These are phyloP conservation scores for Trametes gibbosa DNA, from an alignment of 768 basidiomycete genomes.

Conservation along the genomic window DNA sequence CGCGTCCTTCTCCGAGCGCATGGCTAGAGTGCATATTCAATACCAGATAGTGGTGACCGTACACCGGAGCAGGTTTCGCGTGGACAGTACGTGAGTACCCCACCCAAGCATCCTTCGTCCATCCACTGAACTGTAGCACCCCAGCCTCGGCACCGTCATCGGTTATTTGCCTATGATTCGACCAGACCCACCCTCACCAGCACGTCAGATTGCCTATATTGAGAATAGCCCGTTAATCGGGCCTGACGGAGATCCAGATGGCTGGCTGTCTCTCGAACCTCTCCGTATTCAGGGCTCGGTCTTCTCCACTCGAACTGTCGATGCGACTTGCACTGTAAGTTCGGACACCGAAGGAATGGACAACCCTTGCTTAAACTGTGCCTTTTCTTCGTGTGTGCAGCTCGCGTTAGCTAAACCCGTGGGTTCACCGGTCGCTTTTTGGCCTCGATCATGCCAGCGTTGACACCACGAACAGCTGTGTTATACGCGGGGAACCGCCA, in stretches of 20 bases:
- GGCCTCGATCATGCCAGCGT: not conserved
- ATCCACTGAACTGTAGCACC: not conserved
- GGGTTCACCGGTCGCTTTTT: not conserved
- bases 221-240: slow-evolving; percentile 24
- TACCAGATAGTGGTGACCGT: slow-evolving; percentile 24
- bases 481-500: slow-evolving; percentile 24
- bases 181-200: slow-evolving; percentile 22
- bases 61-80: slow-evolving; percentile 18
- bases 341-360: not conserved
- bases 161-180: slow-evolving; percentile 23
- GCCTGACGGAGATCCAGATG: slow-evolving; percentile 28
- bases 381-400: not conserved
- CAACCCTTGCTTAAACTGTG: not conserved
- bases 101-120: not conserved
- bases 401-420: slow-evolving; percentile 21
- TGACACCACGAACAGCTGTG: slow-evolving; percentile 15
- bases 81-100: slow-evolving; percentile 19
- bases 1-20: slow-evolving; percentile 22
- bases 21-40: slow-evolving; percentile 20
- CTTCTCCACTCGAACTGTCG: slow-evolving; percentile 21
- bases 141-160: slow-evolving; percentile 21
- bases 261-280: slow-evolving; percentile 24
- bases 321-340: slow-evolving; percentile 22
- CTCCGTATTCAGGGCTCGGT: slow-evolving; percentile 21
- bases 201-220: slow-evolving; percentile 25